Conservation (phyloP, 306 rosid genomes). For the Dryas drummondii region DNA sequence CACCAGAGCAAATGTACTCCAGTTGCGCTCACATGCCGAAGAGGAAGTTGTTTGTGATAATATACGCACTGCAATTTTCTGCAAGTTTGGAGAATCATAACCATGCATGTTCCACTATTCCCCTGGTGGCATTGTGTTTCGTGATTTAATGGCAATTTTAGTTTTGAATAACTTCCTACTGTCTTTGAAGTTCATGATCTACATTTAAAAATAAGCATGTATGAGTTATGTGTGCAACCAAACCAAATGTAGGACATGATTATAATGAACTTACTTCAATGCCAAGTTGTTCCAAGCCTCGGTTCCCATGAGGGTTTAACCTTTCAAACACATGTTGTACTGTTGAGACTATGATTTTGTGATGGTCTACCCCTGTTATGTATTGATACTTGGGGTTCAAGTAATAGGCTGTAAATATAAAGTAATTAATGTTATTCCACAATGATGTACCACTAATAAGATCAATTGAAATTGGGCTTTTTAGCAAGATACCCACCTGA, state of each 20-base stretch:
- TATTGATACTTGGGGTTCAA: conserved; percentile 8
- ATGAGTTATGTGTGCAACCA: too few species aligned
- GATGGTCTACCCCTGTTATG: background rate
- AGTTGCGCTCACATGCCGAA: background rate
- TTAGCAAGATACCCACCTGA: too few species aligned
- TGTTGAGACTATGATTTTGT: too few species aligned
- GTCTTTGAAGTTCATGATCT: background rate
- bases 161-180: background rate
- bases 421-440: background rate
- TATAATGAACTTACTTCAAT: background rate
- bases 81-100: background rate
- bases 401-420: background rate
- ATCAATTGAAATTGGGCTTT: too few species aligned
- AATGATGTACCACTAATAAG: too few species aligned
- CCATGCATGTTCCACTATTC: background rate
- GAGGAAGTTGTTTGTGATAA: background rate
- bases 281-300: background rate
- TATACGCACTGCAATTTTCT: background rate
- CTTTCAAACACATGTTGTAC: background rate
- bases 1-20: background rate
- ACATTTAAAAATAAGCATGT: background rate
- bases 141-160: background rate
- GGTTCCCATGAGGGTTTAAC: background rate
- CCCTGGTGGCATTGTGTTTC: background rate
- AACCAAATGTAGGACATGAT: too few species aligned